Evolutionary conservation across 345 rosid species (phyloP).

Genomic region (Eucalyptus pauciflora): DNA sequence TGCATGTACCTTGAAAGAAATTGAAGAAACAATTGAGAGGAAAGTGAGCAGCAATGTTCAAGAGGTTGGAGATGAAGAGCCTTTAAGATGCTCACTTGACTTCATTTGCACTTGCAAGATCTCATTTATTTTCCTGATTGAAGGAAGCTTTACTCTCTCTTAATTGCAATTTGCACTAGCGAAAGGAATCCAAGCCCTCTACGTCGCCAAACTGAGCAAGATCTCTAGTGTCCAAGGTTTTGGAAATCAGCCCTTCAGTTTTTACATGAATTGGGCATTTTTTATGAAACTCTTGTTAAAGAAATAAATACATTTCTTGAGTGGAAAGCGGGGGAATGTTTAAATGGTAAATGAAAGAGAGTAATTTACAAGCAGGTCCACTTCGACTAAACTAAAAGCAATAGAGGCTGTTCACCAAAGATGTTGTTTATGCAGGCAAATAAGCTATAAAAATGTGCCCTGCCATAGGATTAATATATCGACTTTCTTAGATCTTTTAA

Average conservation of each 20-base stretch:
- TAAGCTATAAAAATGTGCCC: fast-evolving
- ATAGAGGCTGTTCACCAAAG: fast-evolving
- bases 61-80: not conserved
- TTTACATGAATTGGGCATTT: fast-evolving
- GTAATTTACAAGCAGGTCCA: fast-evolving
- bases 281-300: fast-evolving
- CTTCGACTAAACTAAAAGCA: no score
- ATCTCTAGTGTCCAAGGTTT: not conserved
- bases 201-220: fast-evolving
- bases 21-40: not conserved
- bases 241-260: not conserved
- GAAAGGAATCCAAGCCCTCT: not conserved
- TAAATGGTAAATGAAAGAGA: fast-evolving
- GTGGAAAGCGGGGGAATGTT: not conserved
- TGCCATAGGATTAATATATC: fast-evolving
- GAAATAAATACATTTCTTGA: not conserved
- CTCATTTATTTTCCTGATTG: not conserved
- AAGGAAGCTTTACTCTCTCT: not conserved
- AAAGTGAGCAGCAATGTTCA: not conserved
- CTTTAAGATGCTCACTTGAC: not conserved
- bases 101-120: no score
- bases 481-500: not conserved
- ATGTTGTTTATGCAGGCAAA: not conserved
- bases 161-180: not conserved
- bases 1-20: not conserved